These are phyloP conservation scores for Botryotinia narcissicola DNA, from an alignment of 2,329 filamentous ascomycete species.

Conservation along the genomic window DNA sequence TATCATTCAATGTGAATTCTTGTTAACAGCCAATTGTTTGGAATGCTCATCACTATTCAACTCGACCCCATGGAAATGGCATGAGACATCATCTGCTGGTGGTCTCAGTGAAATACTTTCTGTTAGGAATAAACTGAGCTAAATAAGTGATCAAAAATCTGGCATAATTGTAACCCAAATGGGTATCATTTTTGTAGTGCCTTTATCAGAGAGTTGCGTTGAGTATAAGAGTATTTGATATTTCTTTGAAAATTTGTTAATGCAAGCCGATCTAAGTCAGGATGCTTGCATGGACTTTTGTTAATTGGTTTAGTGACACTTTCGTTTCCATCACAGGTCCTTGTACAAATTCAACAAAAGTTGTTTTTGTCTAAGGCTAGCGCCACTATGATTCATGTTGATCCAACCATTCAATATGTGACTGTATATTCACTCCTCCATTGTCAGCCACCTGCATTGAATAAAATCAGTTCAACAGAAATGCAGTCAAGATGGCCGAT, in stretches of 20 bases:
- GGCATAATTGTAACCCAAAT: neutral
- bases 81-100: neutral
- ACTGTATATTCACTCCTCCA: neutral
- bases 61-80: neutral
- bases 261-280: neutral
- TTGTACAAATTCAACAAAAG: neutral
- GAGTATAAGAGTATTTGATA: neutral
- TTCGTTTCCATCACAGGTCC: neutral
- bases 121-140: neutral
- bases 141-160: neutral
- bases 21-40: neutral
- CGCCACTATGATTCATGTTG: neutral
- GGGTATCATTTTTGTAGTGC: neutral
- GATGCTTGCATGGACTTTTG: neutral
- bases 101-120: neutral
- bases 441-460: neutral
- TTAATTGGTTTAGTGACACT: neutral
- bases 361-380: neutral
- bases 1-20: neutral
- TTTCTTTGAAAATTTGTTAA: neutral
- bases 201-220: neutral
- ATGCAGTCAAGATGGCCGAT: neutral
- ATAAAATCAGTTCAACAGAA: neutral
- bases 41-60: neutral
- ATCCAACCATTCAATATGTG: too few relatives aligned